Base-by-base conservation (phyloP, 2,329 filamentous ascomycete species). In the Sarocladium brachiariae region DNA sequence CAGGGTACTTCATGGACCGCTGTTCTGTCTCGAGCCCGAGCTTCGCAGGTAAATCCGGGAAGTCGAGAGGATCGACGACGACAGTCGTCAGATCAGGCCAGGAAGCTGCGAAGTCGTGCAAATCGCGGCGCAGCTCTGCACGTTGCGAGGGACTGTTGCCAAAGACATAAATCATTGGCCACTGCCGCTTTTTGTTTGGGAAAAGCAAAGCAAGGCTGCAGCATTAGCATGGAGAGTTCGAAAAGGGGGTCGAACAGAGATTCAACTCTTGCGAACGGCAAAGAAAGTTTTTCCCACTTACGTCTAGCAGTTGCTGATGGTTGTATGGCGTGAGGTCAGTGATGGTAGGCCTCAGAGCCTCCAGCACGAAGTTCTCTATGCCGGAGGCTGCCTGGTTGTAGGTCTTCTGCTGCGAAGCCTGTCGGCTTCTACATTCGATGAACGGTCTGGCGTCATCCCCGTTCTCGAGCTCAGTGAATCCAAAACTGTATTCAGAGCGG, bases 131-230 rank as follows among this genome's bases (percentile, higher is more conserved):
- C 19, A 49, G 46, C 9, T 35, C 19, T 19, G 33, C 46, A 9
- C 43, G 24, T 10, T 49, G 46, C 9, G 46, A 35, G 5, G 31
- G 14, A 27, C 18, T 23, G 18, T 24, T 14, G 30, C 30, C 46
- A 18, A 49, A 35, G 8, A 49, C 37, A 31, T 49, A 49, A 14
- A 49, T 25, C 46, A 49, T 49, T 16, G 46, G 46, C 46, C 46
- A 49, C 25, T 37, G 46, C 8, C 46, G 46, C 46, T 49, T 30
- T 9, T n/a, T n/a, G 19, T 4, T 4, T 5, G 10, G 6, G n/a
- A 30, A 13, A 30, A 10, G 10, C 4, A 25, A 9, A 34, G 18
- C 7, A 33, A 27, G 14, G 14, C 4, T 13, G 21, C n/a, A 3
- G 23, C 9, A 18, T 39, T 14, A 39, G 37, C 16, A 21, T 23